Evolutionary conservation across 306 rosid species (phyloP).

Genomic region (Acacia melanoxylon): DNA sequence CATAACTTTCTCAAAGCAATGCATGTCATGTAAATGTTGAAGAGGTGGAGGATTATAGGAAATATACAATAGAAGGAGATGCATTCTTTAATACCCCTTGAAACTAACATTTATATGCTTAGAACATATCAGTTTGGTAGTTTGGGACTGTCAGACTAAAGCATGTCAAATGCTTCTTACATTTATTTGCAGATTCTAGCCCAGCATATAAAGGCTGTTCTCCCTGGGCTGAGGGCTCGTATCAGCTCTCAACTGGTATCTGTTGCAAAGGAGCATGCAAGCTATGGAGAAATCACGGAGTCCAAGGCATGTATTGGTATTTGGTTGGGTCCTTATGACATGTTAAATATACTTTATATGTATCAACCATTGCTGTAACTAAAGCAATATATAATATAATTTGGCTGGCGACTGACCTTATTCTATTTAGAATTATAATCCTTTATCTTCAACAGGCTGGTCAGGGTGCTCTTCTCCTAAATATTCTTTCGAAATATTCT

Average conservation of each 20-base stretch:
- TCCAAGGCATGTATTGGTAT: slow-evolving; percentile 64
- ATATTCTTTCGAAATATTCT: slow-evolving; percentile 88
- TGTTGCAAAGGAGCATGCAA: slow-evolving; percentile 95
- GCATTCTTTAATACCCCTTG: not conserved
- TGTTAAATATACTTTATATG: slow-evolving; percentile 12
- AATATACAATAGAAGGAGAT: slow-evolving; percentile 1
- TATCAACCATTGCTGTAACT: slow-evolving; percentile 1
- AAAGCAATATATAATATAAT: slow-evolving; percentile 17
- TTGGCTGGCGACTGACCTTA: slow-evolving; percentile 7
- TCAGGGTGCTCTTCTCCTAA: slow-evolving; percentile 96
- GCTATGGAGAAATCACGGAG: slow-evolving; percentile 94
- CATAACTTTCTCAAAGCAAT: slow-evolving; percentile 1
- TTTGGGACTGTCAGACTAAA: slow-evolving; percentile 23
- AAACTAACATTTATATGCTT: slow-evolving; percentile 14
- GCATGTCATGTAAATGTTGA: slow-evolving; percentile 17
- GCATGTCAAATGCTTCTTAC: slow-evolving; percentile 25
- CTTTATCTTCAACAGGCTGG: slow-evolving; percentile 67
- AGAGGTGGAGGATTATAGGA: slow-evolving; percentile 22
- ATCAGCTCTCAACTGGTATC: slow-evolving; percentile 78
- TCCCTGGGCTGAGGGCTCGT: slow-evolving; percentile 90
- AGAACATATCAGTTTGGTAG: not conserved
- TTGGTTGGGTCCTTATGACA: not conserved
- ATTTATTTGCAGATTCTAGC: slow-evolving; percentile 73
- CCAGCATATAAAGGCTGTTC: slow-evolving; percentile 82
- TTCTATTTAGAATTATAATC: slow-evolving; percentile 13